Evolutionary conservation across 768 basidiomycete genomes (phyloP), one percentile per base, ranked within the genome.

Genomic region (Kockovaella imperatae): DNA sequence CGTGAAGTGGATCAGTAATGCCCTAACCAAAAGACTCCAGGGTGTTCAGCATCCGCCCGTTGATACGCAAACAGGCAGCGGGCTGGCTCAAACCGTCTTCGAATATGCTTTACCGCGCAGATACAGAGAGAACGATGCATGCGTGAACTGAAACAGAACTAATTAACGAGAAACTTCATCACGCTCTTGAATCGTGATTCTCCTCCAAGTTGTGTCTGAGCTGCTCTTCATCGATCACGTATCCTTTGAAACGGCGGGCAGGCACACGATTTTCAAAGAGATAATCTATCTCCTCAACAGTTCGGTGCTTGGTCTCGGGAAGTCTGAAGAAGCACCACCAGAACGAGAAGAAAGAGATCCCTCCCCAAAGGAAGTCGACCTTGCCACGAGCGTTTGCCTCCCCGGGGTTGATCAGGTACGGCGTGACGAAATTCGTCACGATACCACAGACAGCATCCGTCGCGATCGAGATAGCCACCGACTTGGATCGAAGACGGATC

Each of bases 201-300:
- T n/a, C n/a, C n/a, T n/a, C 76, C 3, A 95, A 79, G 34, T 78
- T 76, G 4, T 78, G 11, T 10, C 10, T 10, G 31, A 11, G 20
- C 21, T 11, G 21, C 36, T 39, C 20, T 13, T 20, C 10, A 20
- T 49, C 47, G 26, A 48, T 34, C 36, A 40, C 29, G 36, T 39
- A 48, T n/a, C 17, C 30, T n/a, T 24, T 39, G 52, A 65, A 69
- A 35, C 56, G 46, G 15, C 67, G 44, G 0, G 67, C 60, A 1
- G 58, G 42, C 4, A 64, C 45, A 13, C 49, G 42, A 8, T 53
- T 43, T 36, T 53, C 45, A 57, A 69, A 69, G 25, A 69, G 35
- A 21, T 59, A 50, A 38, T 69, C 67, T 21, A 69, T 36, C 41
- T 69, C 64, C 26, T 48, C 47, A 54, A 53, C 64, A 3, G 62